These are phyloP conservation scores for Fagopyrum homotropicum DNA, from an alignment of 148 eudicot genomes.

Conservation along the genomic window DNA sequence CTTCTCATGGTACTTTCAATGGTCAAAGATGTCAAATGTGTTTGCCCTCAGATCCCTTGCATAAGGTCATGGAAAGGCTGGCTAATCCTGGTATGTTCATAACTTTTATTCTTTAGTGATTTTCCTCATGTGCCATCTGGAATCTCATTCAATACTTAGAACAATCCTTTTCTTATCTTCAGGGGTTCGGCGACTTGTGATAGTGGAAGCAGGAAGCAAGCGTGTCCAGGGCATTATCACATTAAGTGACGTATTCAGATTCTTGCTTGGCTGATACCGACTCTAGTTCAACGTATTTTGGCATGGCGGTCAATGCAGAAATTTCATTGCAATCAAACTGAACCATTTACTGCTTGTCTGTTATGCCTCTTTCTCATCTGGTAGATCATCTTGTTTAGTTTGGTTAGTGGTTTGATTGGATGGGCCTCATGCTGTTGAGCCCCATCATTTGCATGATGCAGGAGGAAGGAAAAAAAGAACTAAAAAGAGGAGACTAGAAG, in stretches of 20 bases:
- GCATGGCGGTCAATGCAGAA: not conserved
- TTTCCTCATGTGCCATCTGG: not conserved
- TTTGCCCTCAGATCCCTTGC: conserved; percentile 77
- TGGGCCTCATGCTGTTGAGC: conserved; percentile 14
- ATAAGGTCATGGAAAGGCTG: conserved; percentile 85
- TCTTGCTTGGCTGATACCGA: conserved; percentile 57
- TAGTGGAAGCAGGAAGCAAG: conserved; percentile 97
- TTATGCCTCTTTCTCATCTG: conserved; percentile 7
- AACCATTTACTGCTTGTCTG: not conserved
- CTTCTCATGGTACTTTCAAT: conserved; percentile 50
- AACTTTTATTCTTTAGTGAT: not conserved
- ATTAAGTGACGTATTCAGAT: conserved; percentile 68
- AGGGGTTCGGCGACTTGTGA: conserved; percentile 84
- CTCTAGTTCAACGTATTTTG: not conserved
- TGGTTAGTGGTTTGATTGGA: conserved; percentile 1
- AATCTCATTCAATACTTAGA: not conserved
- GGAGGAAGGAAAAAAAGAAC: not conserved
- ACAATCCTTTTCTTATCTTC: conserved; percentile 17
- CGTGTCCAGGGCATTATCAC: conserved; percentile 88
- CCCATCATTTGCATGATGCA: conserved; percentile 9
- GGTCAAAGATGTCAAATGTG: conserved; percentile 96
- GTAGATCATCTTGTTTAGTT: conserved; percentile 10
- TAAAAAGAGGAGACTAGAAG: not conserved
- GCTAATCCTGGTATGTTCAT: conserved; percentile 59
- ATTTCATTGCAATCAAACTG: not conserved